These are phyloP conservation scores for Silene latifolia DNA, from an alignment of 148 eudicot genomes.

Conservation along the genomic window DNA sequence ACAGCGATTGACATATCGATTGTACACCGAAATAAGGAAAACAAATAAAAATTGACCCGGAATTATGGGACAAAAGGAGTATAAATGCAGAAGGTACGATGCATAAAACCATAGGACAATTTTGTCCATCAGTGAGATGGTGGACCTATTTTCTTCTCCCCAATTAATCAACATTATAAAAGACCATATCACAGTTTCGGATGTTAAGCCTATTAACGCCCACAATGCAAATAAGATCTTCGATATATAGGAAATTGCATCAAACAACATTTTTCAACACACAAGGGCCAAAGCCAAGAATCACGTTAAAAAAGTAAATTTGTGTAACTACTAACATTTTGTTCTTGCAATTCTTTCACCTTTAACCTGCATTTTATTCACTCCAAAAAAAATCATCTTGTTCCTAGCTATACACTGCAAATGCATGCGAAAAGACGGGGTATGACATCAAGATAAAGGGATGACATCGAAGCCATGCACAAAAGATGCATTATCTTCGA, in stretches of 20 bases:
- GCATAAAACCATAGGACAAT: conserved; percentile 14
- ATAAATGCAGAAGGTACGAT: conserved; percentile 22
- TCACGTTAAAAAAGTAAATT: no score
- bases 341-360: conserved; percentile 8
- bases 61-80: not conserved
- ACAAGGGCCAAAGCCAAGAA: no score
- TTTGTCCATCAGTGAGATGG: conserved; percentile 23
- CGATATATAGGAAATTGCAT: no score
- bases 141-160: conserved; percentile 23
- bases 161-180: not conserved
- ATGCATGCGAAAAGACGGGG: conserved; percentile 11
- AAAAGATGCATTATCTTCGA: conserved; percentile 4
- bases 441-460: not conserved
- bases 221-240: no score
- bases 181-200: no score
- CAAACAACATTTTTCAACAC: no score
- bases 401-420: conserved; percentile 16
- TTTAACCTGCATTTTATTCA: conserved; percentile 29
- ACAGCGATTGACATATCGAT: no score
- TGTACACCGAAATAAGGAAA: no score
- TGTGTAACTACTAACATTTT: not conserved
- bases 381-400: conserved; percentile 31
- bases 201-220: no score
- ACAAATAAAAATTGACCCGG: no score
- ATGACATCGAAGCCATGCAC: conserved; percentile 20